Evolutionary conservation across 306 rosid genomes (phyloP).

Genomic region (Medicago arabica): DNA sequence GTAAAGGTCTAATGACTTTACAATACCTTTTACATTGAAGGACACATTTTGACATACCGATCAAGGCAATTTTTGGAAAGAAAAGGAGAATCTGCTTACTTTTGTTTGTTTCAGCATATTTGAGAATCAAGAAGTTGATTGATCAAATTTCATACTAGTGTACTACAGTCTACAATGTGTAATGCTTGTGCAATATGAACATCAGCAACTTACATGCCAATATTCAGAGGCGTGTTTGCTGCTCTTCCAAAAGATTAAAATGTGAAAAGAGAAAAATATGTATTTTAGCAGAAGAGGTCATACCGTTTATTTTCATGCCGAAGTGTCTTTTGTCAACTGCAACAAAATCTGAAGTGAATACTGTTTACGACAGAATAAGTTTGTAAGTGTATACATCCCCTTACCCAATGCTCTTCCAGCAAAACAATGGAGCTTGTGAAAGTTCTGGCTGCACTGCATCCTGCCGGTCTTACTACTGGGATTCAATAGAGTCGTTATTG

Average conservation of each 20-base stretch:
- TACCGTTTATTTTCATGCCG: not conserved
- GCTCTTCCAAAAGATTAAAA: not conserved
- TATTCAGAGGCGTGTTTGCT: conserved; percentile 1
- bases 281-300: not conserved
- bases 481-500: not conserved
- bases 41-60: not conserved
- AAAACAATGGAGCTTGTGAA: not conserved
- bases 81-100: not conserved
- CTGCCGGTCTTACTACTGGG: not conserved
- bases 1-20: conserved; percentile 25
- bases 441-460: conserved; percentile 18
- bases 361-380: not conserved
- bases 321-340: not conserved
- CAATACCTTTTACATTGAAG: conserved; percentile 10
- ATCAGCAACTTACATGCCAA: not conserved
- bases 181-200: conserved; percentile 4
- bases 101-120: not conserved
- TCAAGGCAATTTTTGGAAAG: not conserved
- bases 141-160: not conserved
- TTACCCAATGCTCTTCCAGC: not conserved
- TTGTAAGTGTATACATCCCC: not conserved
- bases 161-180: not conserved
- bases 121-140: conserved; percentile 13
- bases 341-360: conserved; percentile 9
- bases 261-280: not conserved